phyloP scores from a whole-genome alignment of 345 rosid genomes.

The Psidium friedrichsthalianum region DNA sequence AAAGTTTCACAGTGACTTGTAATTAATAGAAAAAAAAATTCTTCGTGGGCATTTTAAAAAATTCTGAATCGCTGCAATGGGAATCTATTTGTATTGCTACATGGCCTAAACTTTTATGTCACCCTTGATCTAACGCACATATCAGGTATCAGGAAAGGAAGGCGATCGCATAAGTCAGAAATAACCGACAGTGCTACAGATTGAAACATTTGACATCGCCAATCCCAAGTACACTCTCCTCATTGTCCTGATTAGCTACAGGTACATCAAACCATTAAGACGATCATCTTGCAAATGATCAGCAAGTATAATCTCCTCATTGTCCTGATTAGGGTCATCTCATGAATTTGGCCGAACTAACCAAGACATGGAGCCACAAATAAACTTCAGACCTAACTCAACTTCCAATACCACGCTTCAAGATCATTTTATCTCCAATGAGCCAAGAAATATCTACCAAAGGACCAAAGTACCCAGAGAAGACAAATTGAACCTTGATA shows the following conservation, averaged over 20 bases:
- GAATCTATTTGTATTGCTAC: too few species aligned
- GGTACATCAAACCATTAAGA: not conserved
- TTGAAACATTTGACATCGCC: not conserved
- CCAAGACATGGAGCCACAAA: not conserved
- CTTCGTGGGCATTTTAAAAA: too few species aligned
- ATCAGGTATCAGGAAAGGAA: too few species aligned
- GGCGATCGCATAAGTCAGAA: not conserved
- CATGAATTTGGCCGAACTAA: not conserved
- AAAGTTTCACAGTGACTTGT: too few species aligned
- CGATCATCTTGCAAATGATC: not conserved
- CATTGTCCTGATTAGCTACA: not conserved
- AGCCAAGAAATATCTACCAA: not conserved
- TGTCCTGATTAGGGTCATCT: not conserved
- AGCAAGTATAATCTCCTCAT: not conserved
- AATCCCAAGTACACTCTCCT: not conserved
- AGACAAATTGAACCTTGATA: slow-evolving; percentile 43
- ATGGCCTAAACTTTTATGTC: too few species aligned
- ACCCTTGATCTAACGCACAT: too few species aligned
- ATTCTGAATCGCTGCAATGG: too few species aligned
- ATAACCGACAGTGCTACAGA: not conserved
- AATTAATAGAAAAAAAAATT: too few species aligned
- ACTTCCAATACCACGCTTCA: not conserved
- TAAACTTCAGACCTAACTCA: not conserved
- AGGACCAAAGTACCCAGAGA: not conserved
- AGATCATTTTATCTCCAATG: not conserved